phyloP scores from a whole-genome alignment of 176 grass and related monocot genomes.

The Chrysopogon serrulatus region DNA sequence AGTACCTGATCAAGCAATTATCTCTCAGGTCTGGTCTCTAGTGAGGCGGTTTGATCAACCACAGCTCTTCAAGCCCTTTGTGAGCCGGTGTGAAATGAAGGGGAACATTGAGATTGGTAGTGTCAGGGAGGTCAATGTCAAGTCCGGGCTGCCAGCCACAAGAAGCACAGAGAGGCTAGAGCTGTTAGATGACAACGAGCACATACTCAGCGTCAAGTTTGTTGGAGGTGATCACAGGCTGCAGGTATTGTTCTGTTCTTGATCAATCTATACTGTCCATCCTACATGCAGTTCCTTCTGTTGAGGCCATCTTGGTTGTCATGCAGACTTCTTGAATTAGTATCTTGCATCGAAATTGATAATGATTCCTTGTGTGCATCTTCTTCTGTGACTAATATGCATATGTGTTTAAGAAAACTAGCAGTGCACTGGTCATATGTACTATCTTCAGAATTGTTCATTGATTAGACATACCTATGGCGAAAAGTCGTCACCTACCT shows the following conservation, averaged over 20 bases:
- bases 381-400: background rate
- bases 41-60: constrained; percentile 98
- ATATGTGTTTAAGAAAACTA: background rate
- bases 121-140: constrained; percentile 90
- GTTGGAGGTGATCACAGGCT: constrained; percentile 90
- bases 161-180: constrained; percentile 86
- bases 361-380: background rate
- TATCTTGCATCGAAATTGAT: background rate
- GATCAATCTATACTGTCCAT: background rate
- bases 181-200: constrained; percentile 79
- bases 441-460: background rate
- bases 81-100: constrained; percentile 87
- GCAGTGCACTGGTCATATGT: background rate
- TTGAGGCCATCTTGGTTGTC: background rate
- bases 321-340: background rate
- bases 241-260: constrained; percentile 48
- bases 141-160: constrained; percentile 86
- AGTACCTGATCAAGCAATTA: background rate
- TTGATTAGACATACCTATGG: background rate
- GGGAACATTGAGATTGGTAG: constrained; percentile 81
- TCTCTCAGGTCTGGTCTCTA: constrained; percentile 87
- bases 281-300: background rate
- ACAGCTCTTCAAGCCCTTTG: constrained; percentile 91
- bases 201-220: constrained; percentile 87
- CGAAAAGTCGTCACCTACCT: background rate